Percentiles rank a stretch among this genome's conserved stretches.
Evolutionary conservation across 495 filamentous ascomycete species (phyloP).

Genomic region (Podospora bellae-mahoneyi): DNA sequence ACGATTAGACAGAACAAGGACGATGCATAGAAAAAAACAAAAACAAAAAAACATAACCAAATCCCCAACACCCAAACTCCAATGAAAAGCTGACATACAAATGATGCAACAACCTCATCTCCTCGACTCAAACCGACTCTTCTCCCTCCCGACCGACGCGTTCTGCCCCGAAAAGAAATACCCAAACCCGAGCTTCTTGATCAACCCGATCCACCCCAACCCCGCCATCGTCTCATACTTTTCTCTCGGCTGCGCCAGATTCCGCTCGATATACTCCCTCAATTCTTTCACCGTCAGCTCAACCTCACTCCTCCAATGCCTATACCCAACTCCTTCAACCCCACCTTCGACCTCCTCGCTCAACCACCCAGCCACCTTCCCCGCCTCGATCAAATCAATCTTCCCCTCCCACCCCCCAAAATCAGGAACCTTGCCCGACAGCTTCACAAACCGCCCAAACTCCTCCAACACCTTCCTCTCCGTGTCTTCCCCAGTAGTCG

Average conservation of each 20-base stretch:
- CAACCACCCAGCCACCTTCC: background rate
- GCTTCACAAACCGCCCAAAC: background rate
- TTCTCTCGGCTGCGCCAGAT: background rate
- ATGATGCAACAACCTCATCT: background rate
- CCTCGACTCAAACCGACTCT: background rate
- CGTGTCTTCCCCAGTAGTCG: background rate
- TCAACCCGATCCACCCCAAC: background rate
- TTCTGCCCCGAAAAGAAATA: background rate
- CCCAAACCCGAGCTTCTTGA: background rate
- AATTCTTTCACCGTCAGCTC: background rate
- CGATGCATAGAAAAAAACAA: too few species aligned
- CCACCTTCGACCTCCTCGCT: background rate
- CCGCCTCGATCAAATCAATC: background rate
- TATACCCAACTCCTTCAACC: background rate
- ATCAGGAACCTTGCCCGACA: conserved; percentile 2
- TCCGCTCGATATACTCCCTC: background rate
- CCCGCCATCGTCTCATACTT: background rate
- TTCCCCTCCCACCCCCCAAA: background rate
- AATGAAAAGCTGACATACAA: background rate
- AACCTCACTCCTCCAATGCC: background rate
- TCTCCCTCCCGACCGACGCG: background rate
- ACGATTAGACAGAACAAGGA: too few species aligned
- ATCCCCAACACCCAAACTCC: background rate
- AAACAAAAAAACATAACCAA: too few species aligned
- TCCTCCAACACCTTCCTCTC: background rate